Evolutionary conservation across 1,284 basidiomycete species (phyloP).

Genomic region (Cystobasidium slooffiae): DNA sequence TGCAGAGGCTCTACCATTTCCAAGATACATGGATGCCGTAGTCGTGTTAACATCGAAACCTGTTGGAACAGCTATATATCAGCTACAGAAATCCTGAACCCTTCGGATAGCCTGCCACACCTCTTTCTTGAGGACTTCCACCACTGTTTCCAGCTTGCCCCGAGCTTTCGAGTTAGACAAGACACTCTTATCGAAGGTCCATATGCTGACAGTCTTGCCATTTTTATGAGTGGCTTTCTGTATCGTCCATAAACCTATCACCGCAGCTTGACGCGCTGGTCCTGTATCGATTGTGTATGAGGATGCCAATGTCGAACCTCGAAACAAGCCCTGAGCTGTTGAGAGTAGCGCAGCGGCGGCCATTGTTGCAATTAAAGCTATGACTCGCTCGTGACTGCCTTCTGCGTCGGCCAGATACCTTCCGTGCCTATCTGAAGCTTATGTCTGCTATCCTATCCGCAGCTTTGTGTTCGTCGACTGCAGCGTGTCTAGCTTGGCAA

Average conservation of each 20-base stretch:
- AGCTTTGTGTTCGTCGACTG: too few species aligned
- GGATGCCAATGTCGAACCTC: constrained; percentile 80
- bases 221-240: constrained; percentile 84
- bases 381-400: neutral
- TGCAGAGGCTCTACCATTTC: constrained; percentile 99
- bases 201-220: constrained; percentile 82
- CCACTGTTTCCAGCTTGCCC: constrained; percentile 64
- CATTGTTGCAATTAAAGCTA: constrained; percentile 70
- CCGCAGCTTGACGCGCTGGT: constrained; percentile 58
- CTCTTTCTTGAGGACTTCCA: constrained; percentile 86
- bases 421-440: neutral
- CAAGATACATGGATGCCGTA: constrained; percentile 93
- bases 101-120: constrained; percentile 60
- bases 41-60: constrained; percentile 80
- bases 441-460: neutral
- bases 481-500: too few species aligned
- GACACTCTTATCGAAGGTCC: constrained; percentile 82
- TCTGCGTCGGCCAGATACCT: neutral
- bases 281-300: constrained; percentile 64
- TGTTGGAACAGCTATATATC: constrained; percentile 56
- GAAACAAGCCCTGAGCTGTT: constrained; percentile 69
- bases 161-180: constrained; percentile 63
- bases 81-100: constrained; percentile 10
- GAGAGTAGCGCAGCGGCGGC: constrained; percentile 71
- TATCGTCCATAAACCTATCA: constrained; percentile 84